A percentile compares a stretch with the other conserved stretches of the same genome.
phyloP scores from a whole-genome alignment of 1,284 basidiomycete genomes.

The Sparassis latifolia region DNA sequence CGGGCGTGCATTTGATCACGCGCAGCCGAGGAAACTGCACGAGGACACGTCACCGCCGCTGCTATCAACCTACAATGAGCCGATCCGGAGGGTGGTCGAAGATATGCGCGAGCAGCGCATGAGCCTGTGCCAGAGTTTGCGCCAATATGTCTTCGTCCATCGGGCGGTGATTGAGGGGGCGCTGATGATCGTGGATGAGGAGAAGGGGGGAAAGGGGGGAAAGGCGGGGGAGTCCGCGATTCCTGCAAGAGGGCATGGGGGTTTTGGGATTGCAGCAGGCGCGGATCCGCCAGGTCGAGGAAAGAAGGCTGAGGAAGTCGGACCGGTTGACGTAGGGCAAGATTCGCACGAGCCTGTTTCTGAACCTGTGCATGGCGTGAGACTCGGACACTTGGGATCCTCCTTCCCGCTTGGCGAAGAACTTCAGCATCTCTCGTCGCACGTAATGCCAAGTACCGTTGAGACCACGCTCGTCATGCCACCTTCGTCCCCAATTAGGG shows the following conservation, averaged over 20 bases:
- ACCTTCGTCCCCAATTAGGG: constrained; percentile 30
- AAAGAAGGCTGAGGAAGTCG: neutral
- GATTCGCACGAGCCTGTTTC: neutral
- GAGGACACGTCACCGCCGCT: constrained; percentile 45
- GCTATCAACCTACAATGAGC: constrained; percentile 61
- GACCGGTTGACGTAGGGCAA: neutral
- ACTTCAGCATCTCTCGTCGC: constrained; percentile 11
- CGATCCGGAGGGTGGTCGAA: constrained; percentile 72
- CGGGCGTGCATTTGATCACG: constrained; percentile 37
- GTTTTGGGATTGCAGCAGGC: neutral
- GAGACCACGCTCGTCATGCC: constrained; percentile 4
- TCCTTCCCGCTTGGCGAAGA: constrained; percentile 8
- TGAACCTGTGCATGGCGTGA: constrained; percentile 1
- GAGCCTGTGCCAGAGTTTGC: constrained; percentile 84
- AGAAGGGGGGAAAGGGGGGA: constrained; percentile 37
- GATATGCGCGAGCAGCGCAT: constrained; percentile 90
- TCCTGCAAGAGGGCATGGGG: neutral
- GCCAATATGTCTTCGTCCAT: constrained; percentile 89
- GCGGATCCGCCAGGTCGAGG: neutral
- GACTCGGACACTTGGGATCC: constrained; percentile 6
- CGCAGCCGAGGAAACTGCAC: constrained; percentile 53
- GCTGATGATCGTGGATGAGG: constrained; percentile 73
- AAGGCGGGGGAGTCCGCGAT: constrained; percentile 7
- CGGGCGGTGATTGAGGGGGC: constrained; percentile 79
- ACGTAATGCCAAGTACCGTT: constrained; percentile 11